Base-by-base conservation (phyloP, 2,329 filamentous ascomycete species). In the Apiospora kogelbergensis region DNA sequence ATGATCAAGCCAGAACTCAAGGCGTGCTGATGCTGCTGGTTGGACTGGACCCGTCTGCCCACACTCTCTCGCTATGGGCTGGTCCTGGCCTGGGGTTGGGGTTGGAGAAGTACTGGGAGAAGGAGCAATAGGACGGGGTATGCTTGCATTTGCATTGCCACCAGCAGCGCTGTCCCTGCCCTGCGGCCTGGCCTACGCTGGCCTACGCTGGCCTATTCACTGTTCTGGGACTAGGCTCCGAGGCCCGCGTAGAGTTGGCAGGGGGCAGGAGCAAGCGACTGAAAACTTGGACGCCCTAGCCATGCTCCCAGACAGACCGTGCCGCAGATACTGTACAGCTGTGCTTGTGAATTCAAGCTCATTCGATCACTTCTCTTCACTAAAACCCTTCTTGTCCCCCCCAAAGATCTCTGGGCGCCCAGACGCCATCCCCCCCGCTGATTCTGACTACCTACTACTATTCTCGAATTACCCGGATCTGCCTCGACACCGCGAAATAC, bases 341-440 rank as follows among this genome's bases (percentile, higher is more conserved):
- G 53, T 11, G 53, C 53, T 37, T 37, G 53, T 11, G 30, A 37
- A 60, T 30, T 60, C 53, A 60, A 60, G 53, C 53, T 60, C 53
- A 60, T 60, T 60, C 53, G 53, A 37, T 37, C 53, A 60, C 53
- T 37, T 20, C 17, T 60, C 53, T 60, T 60, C 53, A 60, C 53
- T 37, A 60, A 60, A 60, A 60, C 53, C 53, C 53, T 60, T 60
- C 53, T 60, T 37, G 53, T 37, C 53, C 53, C 53, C 53, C 53
- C 53, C 53, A 60, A 60, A 60, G 53, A 60, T 60, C 53, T 60
- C 53, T 60, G 53, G 30, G 53, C 53, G 53, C 53, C 53, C 53
- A 60, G 53, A 60, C 53, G 53, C 53, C 53, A 60, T 60, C 17
- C 53, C 53, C 53, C 53, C 53, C 53, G 53, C 53, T 60, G 53